Conservation (phyloP, 2,329 filamentous ascomycete genomes). For the Cordyceps cateniannulata region DNA sequence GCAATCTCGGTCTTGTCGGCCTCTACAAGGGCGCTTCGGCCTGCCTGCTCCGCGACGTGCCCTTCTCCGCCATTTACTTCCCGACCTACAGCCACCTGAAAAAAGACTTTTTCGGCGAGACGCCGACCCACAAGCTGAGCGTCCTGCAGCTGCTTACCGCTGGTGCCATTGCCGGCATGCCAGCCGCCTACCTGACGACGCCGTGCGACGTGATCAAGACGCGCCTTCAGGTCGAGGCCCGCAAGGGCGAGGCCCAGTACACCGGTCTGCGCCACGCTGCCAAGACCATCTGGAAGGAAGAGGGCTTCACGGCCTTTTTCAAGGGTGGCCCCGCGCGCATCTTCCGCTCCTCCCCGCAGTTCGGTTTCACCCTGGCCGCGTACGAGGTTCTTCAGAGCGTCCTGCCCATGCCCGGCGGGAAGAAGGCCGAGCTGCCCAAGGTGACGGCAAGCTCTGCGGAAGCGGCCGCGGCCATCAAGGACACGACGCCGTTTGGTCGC, state of each 20-base stretch:
- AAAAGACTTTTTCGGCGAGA: constrained; percentile 88
- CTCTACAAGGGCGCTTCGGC: constrained; percentile 96
- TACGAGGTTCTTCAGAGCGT: constrained; percentile 85
- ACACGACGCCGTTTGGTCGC: constrained; percentile 45
- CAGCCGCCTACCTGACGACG: constrained; percentile 88
- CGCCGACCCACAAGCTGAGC: constrained; percentile 77
- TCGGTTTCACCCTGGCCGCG: constrained; percentile 92
- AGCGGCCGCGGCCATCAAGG: constrained; percentile 43
- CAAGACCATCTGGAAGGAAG: constrained; percentile 75
- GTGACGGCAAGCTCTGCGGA: constrained; percentile 49
- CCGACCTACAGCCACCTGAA: constrained; percentile 94
- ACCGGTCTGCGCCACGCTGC: constrained; percentile 82
- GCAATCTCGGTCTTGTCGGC: constrained; percentile 86
- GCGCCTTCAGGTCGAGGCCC: constrained; percentile 90
- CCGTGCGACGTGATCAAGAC: constrained; percentile 99
- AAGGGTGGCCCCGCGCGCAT: constrained; percentile 96
- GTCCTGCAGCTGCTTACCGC: constrained; percentile 87
- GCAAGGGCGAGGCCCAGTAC: constrained; percentile 89
- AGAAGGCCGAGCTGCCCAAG: constrained; percentile 43
- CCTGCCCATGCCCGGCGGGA: constrained; percentile 69
- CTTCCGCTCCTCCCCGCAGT: constrained; percentile 89
- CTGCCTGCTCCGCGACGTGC: constrained; percentile 90
- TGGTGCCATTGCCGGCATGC: constrained; percentile 91
- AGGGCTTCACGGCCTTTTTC: constrained; percentile 96
- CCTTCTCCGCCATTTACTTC: constrained; percentile 99